phyloP scores from a whole-genome alignment of 371 early-diverging fungal species.

The Dinochytrium kinnereticum region DNA sequence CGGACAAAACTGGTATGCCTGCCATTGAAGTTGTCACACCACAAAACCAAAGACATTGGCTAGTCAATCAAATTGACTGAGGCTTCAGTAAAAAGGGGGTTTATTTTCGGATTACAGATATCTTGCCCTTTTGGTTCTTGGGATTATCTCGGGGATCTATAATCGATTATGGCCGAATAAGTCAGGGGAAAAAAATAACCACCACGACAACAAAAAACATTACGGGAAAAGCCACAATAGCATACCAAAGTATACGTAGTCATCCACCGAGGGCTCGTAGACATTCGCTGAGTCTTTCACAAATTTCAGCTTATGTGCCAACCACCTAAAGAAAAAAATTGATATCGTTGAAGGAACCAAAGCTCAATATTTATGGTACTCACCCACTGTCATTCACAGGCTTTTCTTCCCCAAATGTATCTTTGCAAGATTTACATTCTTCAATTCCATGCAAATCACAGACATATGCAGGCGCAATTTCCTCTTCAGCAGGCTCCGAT shows the following conservation, averaged over 20 bases:
- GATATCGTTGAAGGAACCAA: no score
- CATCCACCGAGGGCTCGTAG: conserved; percentile 56
- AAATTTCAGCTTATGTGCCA: conserved; percentile 47
- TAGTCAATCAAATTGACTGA: no score
- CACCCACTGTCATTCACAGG: conserved; percentile 39
- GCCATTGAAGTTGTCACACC: background rate
- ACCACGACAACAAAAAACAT: background rate
- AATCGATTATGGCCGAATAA: no score
- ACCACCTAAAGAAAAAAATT: conserved; percentile 46
- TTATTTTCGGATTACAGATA: background rate
- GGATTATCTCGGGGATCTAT: conserved; percentile 15
- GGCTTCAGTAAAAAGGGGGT: background rate
- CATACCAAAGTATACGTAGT: conserved; percentile 50
- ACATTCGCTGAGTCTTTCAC: conserved; percentile 52
- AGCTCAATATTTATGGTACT: conserved; percentile 21
- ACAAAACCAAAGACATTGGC: background rate
- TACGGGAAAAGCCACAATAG: background rate
- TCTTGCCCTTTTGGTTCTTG: conserved; percentile 10
- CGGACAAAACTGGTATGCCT: background rate
- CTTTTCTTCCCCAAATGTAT: conserved; percentile 4
- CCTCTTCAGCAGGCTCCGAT: conserved; percentile 12
- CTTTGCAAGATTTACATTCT: conserved; percentile 32
- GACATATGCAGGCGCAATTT: conserved; percentile 6
- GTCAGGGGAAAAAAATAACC: no score
- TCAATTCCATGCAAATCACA: conserved; percentile 37